These are phyloP conservation scores for Lipomyces japonicus DNA, from an alignment of 805 yeast species.

Conservation along the genomic window DNA sequence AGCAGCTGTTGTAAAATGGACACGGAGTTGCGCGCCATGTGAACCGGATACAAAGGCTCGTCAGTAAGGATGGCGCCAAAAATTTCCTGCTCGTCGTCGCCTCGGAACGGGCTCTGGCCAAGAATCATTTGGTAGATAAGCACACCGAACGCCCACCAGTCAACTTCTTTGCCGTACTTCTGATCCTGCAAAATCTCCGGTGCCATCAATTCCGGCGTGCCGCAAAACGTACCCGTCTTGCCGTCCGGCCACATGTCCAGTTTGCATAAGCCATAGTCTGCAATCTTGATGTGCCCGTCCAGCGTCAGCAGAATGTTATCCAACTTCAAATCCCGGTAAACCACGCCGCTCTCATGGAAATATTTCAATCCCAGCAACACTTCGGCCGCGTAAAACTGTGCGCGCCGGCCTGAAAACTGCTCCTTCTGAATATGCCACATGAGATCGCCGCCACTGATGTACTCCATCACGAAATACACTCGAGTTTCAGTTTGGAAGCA, in stretches of 20 bases:
- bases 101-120: conserved; percentile 95
- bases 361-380: conserved; percentile 85
- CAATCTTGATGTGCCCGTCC: conserved; percentile 92
- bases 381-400: conserved; percentile 97
- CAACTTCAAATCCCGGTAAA: conserved; percentile 91
- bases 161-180: conserved; percentile 89
- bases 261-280: conserved; percentile 96
- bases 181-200: conserved; percentile 95
- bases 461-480: conserved; percentile 97
- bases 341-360: conserved; percentile 92
- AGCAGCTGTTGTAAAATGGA: conserved; percentile 85
- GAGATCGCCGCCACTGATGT: conserved; percentile 94
- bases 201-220: conserved; percentile 99
- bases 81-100: conserved; percentile 95
- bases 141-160: conserved; percentile 99
- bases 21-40: conserved; percentile 95
- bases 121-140: conserved; percentile 91
- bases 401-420: conserved; percentile 81
- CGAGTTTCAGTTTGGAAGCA: conserved; percentile 98
- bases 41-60: conserved; percentile 94
- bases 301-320: conserved; percentile 88
- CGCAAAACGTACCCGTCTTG: conserved; percentile 93
- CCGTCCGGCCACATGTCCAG: conserved; percentile 83
- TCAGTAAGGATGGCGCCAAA: conserved; percentile 94
- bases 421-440: conserved; percentile 99